Conservation (phyloP, 2,329 filamentous ascomycete species). For the Aschersonia sp. region DNA sequence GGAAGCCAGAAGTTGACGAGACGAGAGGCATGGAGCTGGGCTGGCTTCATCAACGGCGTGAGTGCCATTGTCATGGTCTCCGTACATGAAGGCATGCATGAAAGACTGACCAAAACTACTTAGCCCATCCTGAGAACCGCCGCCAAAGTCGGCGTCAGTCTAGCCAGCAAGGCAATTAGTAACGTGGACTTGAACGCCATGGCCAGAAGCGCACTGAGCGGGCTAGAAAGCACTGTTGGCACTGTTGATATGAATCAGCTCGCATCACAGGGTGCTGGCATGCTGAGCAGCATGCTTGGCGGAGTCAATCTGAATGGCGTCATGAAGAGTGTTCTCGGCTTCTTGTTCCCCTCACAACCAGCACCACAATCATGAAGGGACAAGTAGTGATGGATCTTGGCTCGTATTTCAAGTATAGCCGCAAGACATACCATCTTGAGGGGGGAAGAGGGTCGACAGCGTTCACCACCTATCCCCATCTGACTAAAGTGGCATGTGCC, state of each 20-base stretch:
- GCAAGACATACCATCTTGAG: no score
- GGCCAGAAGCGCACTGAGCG: not conserved
- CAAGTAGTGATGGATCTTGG: no score
- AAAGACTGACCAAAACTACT: not conserved
- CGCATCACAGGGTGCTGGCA: not conserved
- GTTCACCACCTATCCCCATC: no score
- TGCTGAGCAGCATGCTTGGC: not conserved
- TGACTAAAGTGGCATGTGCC: no score
- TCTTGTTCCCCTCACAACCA: not conserved
- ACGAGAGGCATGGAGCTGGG: conserved; percentile 1
- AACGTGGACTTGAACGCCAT: not conserved
- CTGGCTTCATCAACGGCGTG: not conserved
- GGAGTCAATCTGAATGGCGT: not conserved
- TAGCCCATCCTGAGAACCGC: not conserved
- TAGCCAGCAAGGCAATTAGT: not conserved
- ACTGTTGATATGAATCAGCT: not conserved
- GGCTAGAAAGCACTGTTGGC: not conserved
- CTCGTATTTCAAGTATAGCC: no score
- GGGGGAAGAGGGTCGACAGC: no score
- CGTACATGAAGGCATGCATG: not conserved
- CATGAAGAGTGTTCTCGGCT: not conserved
- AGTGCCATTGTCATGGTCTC: not conserved
- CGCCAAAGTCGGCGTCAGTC: not conserved
- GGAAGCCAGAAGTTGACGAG: not conserved
- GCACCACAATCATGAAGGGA: no score